Conservation (phyloP, 306 rosid genomes). For the Begonia masoniana region DNA sequence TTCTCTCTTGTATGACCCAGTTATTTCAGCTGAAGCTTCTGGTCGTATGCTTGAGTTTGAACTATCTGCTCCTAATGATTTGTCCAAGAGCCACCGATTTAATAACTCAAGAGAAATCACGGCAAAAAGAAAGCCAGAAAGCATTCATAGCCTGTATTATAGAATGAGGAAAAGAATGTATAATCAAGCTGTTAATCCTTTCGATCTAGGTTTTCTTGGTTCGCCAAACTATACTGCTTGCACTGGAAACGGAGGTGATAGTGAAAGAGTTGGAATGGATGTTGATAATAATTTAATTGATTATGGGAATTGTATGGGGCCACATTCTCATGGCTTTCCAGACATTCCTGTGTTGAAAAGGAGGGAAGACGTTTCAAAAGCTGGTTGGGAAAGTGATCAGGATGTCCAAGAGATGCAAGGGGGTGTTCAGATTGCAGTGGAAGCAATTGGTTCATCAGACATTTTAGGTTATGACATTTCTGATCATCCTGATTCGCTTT, state of each 20-base stretch:
- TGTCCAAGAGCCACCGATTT: slow-evolving; percentile 14
- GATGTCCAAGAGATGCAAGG: slow-evolving; percentile 7
- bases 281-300: slow-evolving; percentile 16
- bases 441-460: slow-evolving; percentile 13
- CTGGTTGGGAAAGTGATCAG: slow-evolving; percentile 12
- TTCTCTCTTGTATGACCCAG: slow-evolving; percentile 50
- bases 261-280: slow-evolving; percentile 3
- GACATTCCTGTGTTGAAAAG: slow-evolving; percentile 46
- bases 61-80: slow-evolving; percentile 9
- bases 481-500: slow-evolving; percentile 23
- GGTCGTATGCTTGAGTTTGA: slow-evolving; percentile 44
- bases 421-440: slow-evolving; percentile 10
- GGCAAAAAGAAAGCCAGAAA: slow-evolving; percentile 25
- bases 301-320: slow-evolving; percentile 22
- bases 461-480: slow-evolving; percentile 15
- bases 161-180: slow-evolving; percentile 32
- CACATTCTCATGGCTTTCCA: slow-evolving; percentile 22
- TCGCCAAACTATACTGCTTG: slow-evolving; percentile 6
- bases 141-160: slow-evolving; percentile 33
- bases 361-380: slow-evolving; percentile 26
- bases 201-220: slow-evolving; percentile 12
- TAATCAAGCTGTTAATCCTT: slow-evolving; percentile 11
- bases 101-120: slow-evolving; percentile 10
- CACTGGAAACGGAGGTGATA: slow-evolving; percentile 4
- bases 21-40: slow-evolving; percentile 33